These are phyloP conservation scores for Keithomyces neogunnii DNA, from an alignment of 2,329 filamentous ascomycete genomes.

Conservation along the genomic window DNA sequence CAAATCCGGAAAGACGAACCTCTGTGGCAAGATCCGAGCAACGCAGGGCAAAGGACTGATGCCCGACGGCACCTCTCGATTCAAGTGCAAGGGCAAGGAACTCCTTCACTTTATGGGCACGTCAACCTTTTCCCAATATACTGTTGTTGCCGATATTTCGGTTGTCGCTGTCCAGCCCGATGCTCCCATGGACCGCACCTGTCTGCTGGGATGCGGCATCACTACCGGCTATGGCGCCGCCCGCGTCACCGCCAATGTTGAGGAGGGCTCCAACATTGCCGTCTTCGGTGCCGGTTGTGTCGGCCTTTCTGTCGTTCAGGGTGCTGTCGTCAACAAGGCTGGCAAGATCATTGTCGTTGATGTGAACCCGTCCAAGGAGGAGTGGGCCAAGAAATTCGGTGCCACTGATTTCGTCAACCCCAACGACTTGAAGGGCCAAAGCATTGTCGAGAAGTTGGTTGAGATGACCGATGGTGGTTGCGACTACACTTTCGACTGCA, in stretches of 20 bases:
- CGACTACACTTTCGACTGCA: constrained; percentile 99
- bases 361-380: constrained; percentile 84
- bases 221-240: constrained; percentile 97
- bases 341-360: constrained; percentile 65
- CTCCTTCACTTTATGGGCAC: constrained; percentile 99
- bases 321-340: constrained; percentile 77
- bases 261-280: constrained; percentile 82
- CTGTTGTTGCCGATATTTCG: constrained; percentile 96
- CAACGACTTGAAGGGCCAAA: constrained; percentile 66
- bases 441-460: constrained; percentile 83
- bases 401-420: constrained; percentile 97
- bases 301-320: constrained; percentile 90
- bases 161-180: constrained; percentile 87
- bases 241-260: constrained; percentile 83
- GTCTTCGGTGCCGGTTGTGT: constrained; percentile 96
- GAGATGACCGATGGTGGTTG: constrained; percentile 98
- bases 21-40: constrained; percentile 96
- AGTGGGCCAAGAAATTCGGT: constrained; percentile 89
- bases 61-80: constrained; percentile 92
- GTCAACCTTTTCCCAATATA: constrained; percentile 98
- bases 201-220: constrained; percentile 94
- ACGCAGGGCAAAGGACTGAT: constrained; percentile 95
- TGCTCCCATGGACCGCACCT: constrained; percentile 92
- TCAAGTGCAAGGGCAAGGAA: constrained; percentile 90
- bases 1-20: constrained; percentile 98